Conservation (phyloP, 768 basidiomycete species). For the Cantharellus anzutake region DNA sequence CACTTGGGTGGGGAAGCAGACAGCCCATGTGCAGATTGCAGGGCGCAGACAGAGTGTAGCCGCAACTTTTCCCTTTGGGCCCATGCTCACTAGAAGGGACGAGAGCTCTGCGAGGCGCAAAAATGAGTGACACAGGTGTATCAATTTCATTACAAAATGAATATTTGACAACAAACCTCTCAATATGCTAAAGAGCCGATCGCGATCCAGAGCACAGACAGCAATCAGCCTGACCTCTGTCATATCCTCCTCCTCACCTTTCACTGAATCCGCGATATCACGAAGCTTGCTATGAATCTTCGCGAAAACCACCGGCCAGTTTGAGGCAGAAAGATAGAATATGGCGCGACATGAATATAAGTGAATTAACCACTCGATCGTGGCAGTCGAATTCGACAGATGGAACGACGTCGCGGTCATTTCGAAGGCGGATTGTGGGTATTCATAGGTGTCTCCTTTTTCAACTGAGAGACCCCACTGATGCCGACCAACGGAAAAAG, state of each 20-base stretch:
- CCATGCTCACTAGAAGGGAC: conserved; percentile 67
- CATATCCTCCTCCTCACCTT: conserved; percentile 41
- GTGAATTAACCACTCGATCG: conserved; percentile 8
- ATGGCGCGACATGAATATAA: conserved; percentile 47
- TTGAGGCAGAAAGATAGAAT: conserved; percentile 72
- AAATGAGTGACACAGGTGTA: background rate
- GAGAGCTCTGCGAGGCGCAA: conserved; percentile 39
- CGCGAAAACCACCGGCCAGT: conserved; percentile 62
- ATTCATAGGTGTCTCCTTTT: background rate
- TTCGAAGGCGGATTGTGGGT: background rate
- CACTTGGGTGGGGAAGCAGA: conserved; percentile 58
- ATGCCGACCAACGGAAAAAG: background rate
- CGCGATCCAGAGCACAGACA: conserved; percentile 53
- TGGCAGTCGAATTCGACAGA: conserved; percentile 3
- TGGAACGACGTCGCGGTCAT: background rate
- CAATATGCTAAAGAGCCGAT: conserved; percentile 47
- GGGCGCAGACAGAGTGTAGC: conserved; percentile 53
- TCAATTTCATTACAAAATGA: background rate
- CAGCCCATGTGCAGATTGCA: conserved; percentile 85
- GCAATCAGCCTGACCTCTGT: conserved; percentile 63
- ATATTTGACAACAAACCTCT: conserved; percentile 28
- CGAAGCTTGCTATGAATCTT: conserved; percentile 54
- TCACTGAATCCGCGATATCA: conserved; percentile 28
- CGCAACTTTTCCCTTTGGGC: conserved; percentile 47
- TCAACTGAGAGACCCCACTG: background rate